A percentile compares a stretch with the other conserved stretches of the same genome.
These are phyloP conservation scores for Wickerhamiella hasegawae DNA, from an alignment of 805 yeast genomes.

Conservation along the genomic window DNA sequence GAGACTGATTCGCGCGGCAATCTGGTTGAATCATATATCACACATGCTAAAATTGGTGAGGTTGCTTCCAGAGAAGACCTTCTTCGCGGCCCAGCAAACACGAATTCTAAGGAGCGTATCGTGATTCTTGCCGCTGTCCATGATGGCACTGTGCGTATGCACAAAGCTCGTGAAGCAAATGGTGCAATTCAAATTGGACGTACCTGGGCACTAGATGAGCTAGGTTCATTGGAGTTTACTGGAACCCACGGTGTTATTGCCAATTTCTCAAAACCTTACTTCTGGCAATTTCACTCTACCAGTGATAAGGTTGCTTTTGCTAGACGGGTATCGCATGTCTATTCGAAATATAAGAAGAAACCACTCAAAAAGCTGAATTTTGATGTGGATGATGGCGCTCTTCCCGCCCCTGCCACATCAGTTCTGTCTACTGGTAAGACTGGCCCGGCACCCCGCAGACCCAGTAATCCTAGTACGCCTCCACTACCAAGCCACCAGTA, in stretches of 20 bases:
- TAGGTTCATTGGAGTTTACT: constrained; percentile 41
- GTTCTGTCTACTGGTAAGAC: background rate
- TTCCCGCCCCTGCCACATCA: too few species aligned
- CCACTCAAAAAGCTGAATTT: constrained; percentile 32
- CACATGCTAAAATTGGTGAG: constrained; percentile 2
- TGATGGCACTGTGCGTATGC: constrained; percentile 34
- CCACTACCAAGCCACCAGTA: too few species aligned
- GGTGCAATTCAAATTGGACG: constrained; percentile 79
- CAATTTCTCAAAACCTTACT: constrained; percentile 59
- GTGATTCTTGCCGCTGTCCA: constrained; percentile 7
- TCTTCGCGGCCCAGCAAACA: background rate
- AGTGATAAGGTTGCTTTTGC: constrained; percentile 46
- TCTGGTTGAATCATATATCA: constrained; percentile 1
- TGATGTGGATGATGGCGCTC: too few species aligned
- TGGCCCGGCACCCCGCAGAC: background rate
- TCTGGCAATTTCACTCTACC: constrained; percentile 56
- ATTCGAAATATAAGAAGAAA: constrained; percentile 39
- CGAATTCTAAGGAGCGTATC: constrained; percentile 1
- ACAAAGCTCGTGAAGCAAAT: constrained; percentile 70
- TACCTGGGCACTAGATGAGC: constrained; percentile 74
- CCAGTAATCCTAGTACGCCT: background rate
- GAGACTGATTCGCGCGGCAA: background rate
- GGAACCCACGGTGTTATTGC: constrained; percentile 28
- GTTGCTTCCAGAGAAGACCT: background rate
- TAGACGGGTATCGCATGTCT: constrained; percentile 35